These are phyloP conservation scores for Sporobolomyces pararoseus DNA, from an alignment of 768 basidiomycete genomes.

Conservation along the genomic window DNA sequence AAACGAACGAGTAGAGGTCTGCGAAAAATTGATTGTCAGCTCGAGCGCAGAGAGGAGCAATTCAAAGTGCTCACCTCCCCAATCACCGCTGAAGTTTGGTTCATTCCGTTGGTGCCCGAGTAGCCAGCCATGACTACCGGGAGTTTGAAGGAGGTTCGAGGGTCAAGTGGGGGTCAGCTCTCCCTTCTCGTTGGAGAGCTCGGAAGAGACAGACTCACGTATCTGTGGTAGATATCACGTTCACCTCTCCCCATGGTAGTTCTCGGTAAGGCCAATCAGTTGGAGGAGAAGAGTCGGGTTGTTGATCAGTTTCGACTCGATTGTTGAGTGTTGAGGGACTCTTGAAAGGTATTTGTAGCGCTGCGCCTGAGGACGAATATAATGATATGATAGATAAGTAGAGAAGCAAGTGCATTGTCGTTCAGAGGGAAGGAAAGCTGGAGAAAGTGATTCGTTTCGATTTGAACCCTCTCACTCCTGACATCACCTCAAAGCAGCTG, in stretches of 20 bases:
- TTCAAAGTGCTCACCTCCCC: constrained; percentile 36
- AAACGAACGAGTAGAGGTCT: constrained; percentile 81
- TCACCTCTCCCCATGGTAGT: constrained; percentile 83
- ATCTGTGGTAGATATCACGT: constrained; percentile 81
- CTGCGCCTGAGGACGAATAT: not conserved
- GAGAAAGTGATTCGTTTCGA: not conserved
- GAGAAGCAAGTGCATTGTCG: not conserved
- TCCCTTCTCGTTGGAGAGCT: not conserved
- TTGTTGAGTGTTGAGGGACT: not conserved
- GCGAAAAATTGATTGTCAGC: constrained; percentile 55
- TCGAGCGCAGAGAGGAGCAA: constrained; percentile 43
- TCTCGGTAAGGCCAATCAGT: constrained; percentile 60
- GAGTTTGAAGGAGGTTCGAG: not conserved
- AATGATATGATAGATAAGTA: not conserved
- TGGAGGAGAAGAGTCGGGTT: constrained; percentile 29
- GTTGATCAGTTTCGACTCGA: constrained; percentile 11
- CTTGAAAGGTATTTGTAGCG: constrained; percentile 6
- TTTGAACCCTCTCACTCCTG: not conserved
- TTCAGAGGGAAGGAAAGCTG: not conserved
- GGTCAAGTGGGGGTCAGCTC: constrained; percentile 5
- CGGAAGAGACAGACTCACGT: constrained; percentile 48
- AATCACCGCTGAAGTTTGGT: constrained; percentile 63
- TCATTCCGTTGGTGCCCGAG: constrained; percentile 78
- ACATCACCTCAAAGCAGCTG: no score
- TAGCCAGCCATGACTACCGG: constrained; percentile 57